Percentiles rank a stretch among this genome's conserved stretches.
phyloP scores from a whole-genome alignment of 371 early-diverging fungal genomes.

The Massospora cicadina region DNA sequence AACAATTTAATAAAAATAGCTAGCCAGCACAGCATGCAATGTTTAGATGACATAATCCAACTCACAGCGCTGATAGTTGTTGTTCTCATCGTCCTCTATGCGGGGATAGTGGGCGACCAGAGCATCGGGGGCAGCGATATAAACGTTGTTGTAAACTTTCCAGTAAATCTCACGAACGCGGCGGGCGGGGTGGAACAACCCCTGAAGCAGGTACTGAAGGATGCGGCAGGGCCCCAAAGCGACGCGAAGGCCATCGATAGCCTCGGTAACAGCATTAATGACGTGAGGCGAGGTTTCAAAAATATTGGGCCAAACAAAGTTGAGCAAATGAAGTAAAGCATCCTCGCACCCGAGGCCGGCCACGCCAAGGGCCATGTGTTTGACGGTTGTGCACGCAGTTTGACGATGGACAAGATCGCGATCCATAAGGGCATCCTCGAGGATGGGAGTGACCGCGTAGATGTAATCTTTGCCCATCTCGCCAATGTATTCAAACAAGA shows the following conservation, averaged over 20 bases:
- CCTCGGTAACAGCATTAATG: constrained; percentile 90
- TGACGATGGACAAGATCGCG: constrained; percentile 94
- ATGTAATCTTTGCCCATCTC: constrained; percentile 93
- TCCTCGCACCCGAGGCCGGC: constrained; percentile 87
- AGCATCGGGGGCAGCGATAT: constrained; percentile 83
- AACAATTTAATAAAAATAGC: neutral
- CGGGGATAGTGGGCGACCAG: constrained; percentile 80
- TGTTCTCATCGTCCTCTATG: constrained; percentile 61
- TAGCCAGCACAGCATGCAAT: neutral
- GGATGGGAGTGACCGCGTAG: constrained; percentile 81
- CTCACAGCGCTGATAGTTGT: constrained; percentile 57
- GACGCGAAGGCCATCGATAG: constrained; percentile 84
- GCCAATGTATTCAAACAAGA: constrained; percentile 95
- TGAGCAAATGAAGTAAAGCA: constrained; percentile 80
- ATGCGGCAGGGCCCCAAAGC: constrained; percentile 75
- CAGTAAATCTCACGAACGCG: constrained; percentile 92
- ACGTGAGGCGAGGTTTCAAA: constrained; percentile 94
- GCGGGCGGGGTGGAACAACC: constrained; percentile 94
- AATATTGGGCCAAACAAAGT: constrained; percentile 95
- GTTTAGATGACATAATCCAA: constrained; percentile 21
- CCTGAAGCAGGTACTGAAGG: constrained; percentile 78
- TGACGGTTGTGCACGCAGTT: constrained; percentile 87
- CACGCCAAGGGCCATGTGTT: constrained; percentile 75
- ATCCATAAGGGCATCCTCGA: constrained; percentile 95
- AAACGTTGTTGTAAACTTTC: constrained; percentile 91